phyloP scores from a whole-genome alignment of 164 flowering plant species.

The Kingdonia uniflora region DNA sequence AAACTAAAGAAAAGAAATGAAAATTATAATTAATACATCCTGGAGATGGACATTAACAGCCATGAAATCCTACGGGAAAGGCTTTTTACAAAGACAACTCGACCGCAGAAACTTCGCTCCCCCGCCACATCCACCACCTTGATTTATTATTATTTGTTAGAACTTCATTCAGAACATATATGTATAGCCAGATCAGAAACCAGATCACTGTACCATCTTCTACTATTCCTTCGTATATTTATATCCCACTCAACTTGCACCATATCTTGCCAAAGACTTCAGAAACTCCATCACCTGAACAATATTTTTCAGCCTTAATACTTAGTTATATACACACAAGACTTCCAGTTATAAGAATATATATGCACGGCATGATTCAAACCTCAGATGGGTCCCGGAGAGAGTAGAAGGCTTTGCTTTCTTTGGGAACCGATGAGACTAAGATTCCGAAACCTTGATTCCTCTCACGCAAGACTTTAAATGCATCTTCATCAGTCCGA shows the following conservation, averaged over 20 bases:
- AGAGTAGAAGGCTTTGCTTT: conserved; percentile 48
- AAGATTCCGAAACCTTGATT: conserved; percentile 40
- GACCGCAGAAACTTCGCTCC: too few species aligned
- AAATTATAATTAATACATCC: too few species aligned
- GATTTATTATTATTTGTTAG: conserved; percentile 1
- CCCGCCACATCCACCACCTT: too few species aligned
- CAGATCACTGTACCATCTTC: not conserved
- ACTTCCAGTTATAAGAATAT: not conserved
- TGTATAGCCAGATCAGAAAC: too few species aligned
- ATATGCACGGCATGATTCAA: not conserved
- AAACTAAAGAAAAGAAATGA: too few species aligned
- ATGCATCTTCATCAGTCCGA: conserved; percentile 58
- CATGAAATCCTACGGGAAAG: too few species aligned
- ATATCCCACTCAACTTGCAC: conserved; percentile 18
- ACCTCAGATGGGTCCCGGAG: conserved; percentile 48
- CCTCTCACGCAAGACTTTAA: conserved; percentile 29
- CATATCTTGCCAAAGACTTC: conserved; percentile 39
- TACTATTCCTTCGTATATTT: not conserved
- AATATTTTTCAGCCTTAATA: not conserved
- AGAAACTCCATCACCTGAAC: conserved; percentile 74
- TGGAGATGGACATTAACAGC: too few species aligned
- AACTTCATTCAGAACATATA: not conserved
- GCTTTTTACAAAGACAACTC: too few species aligned
- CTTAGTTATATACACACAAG: not conserved
- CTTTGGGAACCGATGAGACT: conserved; percentile 45